A percentile compares a stretch with the other conserved stretches of the same genome.
phyloP scores from a whole-genome alignment of 2,329 filamentous ascomycete species.

The Botrytis byssoidea region DNA sequence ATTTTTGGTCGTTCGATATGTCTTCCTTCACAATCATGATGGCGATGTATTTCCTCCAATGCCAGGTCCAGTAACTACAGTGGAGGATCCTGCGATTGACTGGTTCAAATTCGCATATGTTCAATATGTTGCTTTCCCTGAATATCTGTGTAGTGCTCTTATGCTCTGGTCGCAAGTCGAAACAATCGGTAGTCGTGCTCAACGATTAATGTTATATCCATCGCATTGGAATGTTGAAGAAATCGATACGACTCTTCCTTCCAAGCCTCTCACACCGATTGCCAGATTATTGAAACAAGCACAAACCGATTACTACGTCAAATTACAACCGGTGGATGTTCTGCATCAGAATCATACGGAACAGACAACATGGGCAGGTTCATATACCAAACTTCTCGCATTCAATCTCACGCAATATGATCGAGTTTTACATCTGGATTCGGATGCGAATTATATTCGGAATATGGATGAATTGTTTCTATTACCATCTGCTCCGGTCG shows the following conservation, averaged over 20 bases:
- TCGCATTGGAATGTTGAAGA: constrained; percentile 33
- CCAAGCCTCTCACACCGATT: constrained; percentile 28
- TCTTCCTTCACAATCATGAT: constrained; percentile 32
- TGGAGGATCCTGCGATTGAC: constrained; percentile 30
- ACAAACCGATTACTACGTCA: constrained; percentile 30
- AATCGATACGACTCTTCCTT: constrained; percentile 25
- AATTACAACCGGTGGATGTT: constrained; percentile 31
- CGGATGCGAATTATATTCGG: constrained; percentile 28
- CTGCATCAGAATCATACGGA: constrained; percentile 26
- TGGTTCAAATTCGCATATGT: constrained; percentile 35
- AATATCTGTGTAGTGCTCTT: constrained; percentile 35
- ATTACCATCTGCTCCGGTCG: constrained; percentile 30
- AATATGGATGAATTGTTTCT: constrained; percentile 37
- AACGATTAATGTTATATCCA: constrained; percentile 35
- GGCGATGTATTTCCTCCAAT: constrained; percentile 16
- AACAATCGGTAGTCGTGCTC: constrained; percentile 33
- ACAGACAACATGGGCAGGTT: constrained; percentile 31
- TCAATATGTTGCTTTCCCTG: constrained; percentile 34
- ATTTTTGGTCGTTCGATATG: constrained; percentile 27
- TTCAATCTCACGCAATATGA: constrained; percentile 36
- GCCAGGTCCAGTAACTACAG: constrained; percentile 24
- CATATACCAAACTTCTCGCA: constrained; percentile 34
- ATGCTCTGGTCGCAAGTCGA: constrained; percentile 37
- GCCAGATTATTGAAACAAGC: constrained; percentile 33
- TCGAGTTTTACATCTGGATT: constrained; percentile 33